Conservation (phyloP, 225 moss, liverwort and hornwort genomes). For the Bryoerythrophyllum caledonicum region DNA sequence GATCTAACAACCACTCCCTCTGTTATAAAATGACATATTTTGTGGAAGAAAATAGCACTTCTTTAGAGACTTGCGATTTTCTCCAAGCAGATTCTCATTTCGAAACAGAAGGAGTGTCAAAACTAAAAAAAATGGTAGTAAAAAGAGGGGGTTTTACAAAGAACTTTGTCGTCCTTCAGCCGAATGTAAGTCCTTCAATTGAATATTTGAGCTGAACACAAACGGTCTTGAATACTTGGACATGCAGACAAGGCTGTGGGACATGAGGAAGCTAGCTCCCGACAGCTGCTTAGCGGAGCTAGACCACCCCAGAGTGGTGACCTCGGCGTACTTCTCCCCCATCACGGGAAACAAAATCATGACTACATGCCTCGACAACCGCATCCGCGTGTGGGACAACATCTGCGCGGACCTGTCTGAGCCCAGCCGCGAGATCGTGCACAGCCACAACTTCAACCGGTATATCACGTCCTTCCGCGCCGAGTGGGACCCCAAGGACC, state of each 20-base stretch:
- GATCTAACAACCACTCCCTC: too few relatives aligned
- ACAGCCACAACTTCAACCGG: constrained; percentile 85
- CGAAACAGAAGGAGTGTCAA: too few relatives aligned
- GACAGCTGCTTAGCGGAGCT: constrained; percentile 56
- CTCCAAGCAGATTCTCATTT: too few relatives aligned
- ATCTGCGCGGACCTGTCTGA: constrained; percentile 60
- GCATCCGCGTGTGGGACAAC: constrained; percentile 84
- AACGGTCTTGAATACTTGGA: neutral
- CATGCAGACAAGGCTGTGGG: constrained; percentile 77
- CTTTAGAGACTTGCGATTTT: too few relatives aligned
- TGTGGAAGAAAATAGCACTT: too few relatives aligned
- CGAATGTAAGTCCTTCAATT: neutral
- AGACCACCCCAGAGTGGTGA: constrained; percentile 77
- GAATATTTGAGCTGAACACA: neutral
- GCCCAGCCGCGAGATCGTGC: constrained; percentile 85
- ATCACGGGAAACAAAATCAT: constrained; percentile 76
- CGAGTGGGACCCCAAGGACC: constrained; percentile 94
- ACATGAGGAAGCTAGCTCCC: constrained; percentile 62
- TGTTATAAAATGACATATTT: too few relatives aligned
- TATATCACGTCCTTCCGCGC: constrained; percentile 79
- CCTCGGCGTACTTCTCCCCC: constrained; percentile 74
- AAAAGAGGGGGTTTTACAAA: too few relatives aligned
- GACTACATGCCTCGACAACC: constrained; percentile 75
- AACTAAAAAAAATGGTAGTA: too few relatives aligned
- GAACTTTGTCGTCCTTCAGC: too few relatives aligned